Evolutionary conservation across 2,329 filamentous ascomycete species (phyloP), one percentile per base, ranked within the genome.

Genomic region (Dichotomopilus funicola): DNA sequence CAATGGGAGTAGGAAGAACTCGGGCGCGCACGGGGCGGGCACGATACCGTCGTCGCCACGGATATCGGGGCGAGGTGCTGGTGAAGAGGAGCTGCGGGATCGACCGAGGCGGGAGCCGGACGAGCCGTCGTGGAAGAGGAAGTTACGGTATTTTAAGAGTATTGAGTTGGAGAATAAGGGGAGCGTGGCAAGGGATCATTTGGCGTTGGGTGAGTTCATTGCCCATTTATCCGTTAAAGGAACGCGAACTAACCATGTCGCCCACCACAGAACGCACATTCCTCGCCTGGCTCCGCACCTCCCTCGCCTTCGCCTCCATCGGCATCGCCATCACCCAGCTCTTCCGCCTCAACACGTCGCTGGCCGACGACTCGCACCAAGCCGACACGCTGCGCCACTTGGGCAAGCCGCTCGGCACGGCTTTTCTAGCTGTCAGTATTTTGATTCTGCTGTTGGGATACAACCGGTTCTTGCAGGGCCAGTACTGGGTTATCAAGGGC

Each of bases 161-260:
- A 78, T 94, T 51, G 88, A 92, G 73, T 71, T 94, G 58, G 89
- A 94, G 70, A 94, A 94, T 66, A 92, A 90, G 71, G 89, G 89
- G 41, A 89, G 86, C 66, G 88, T 92, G 41, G 89, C 89, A 9
- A 77, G 89, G 65, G 89, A 94, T 70, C 89, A 94, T 72, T 74
- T 94, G 54, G 89, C 89, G 27, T 73, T 94, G 49, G 88, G 88
- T 91, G 72, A 51, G 73, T 35, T 34, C 7, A 7, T 12, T 12
- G 36, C 19, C 7, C 9, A 9, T 13, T 1, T 19, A 10, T 13
- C 27, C 13, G 33, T 36, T 34, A 27, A 27, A 27, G 19, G 19
- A 27, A 27, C 19, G 19, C 19, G 19, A 27, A 27, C 19, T 27
- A 27, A 27, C 19, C 19, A 27, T 27, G 19, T 27, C 19, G 19